Evolutionary conservation across 2,329 filamentous ascomycete genomes (phyloP), one percentile per base, ranked within the genome.

Genomic region (Arthroderma sp.): DNA sequence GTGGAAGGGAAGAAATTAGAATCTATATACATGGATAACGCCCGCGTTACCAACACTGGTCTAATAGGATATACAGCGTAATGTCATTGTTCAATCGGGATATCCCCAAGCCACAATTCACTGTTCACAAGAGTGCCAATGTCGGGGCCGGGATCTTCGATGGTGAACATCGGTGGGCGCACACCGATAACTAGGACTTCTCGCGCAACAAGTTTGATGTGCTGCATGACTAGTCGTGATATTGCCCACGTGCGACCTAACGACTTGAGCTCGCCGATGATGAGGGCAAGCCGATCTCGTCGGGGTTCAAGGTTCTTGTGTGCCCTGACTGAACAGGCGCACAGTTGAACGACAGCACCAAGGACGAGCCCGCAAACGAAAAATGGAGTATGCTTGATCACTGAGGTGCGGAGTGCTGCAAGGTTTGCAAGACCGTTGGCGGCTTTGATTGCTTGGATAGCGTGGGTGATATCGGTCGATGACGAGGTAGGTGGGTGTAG

Each of bases 311-410:
- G 75, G 57, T 75, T 76, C 15, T 80, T 68, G 9, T 61, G 43
- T 69, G 80, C 57, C 40, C 65, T 68, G 54, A 70, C 69, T 4
- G 75, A 78, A 77, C 85, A 94, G 50, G 83, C 84, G 45, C 81
- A 85, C 27, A 93, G 71, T 55, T 91, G 84, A 3, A 89, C 82
- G 53, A 88, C 83, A 5, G 84, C 85, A 11, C 81, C 83, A 43
- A 89, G 69, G 1, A 84, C 84, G 41, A 91, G 69, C 34, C 83
- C 80, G 57, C 85, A 91, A 31, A 81, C 84, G 65, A 91, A 87
- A 63, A 89, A 88, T 47, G 86, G 85, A 0, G 79, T 87, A 63
- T 94, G 85, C 30, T 77, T 77, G 4, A 81, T 71, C 1, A 89
- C 67, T 0, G 80, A 74, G 43, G 57, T 52, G 10, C 60, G 61